Evolutionary conservation across 2,329 filamentous ascomycete species (phyloP), one percentile per base, ranked within the genome.

Genomic region (Pseudonectria foliicola): DNA sequence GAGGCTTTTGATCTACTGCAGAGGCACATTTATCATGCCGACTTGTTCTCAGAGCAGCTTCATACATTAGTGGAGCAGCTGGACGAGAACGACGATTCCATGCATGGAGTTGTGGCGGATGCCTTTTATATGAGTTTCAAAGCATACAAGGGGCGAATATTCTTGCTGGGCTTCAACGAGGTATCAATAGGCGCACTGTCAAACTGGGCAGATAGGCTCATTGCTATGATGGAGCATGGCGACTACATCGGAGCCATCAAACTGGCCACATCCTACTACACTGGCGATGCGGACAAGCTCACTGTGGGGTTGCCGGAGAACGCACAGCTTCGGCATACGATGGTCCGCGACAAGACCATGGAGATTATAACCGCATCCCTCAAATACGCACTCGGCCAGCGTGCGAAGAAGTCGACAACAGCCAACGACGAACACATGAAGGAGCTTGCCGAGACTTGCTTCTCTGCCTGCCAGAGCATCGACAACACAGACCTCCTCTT

Each of bases 81-180:
- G 13, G 83, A 95, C 44, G 88, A 94, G 47, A 80, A 89, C 39
- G 88, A 95, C 50, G 70, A 77, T 0, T 85, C 87, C 0, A 84
- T 96, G 80, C 92, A 96, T 61, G 90, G 90, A 3, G 89, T 96
- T 7, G 86, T 96, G 31, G 90, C 90, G 7, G 92, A 98, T 67
- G 92, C 89, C 0, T 98, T 95, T 50, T 90, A 90, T 56, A 96
- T 96, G 87, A 95, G 90, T 60, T 90, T 96, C 62, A 87, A 85
- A 53, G 76, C 87, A 4, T 98, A 96, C 64, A 98, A 96, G 60
- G 89, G 92, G 5, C 77, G 90, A 21, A 70, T 95, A 25, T 98
- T 98, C 54, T 66, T 96, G 4, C 70, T 98, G 7, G 89, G 92
- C n/a, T 89, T 90, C 63, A 92, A 90, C 53, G 90, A 96, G 54